Evolutionary conservation across 2,329 filamentous ascomycete species (phyloP).

Genomic region (Escovopsis sp.): DNA sequence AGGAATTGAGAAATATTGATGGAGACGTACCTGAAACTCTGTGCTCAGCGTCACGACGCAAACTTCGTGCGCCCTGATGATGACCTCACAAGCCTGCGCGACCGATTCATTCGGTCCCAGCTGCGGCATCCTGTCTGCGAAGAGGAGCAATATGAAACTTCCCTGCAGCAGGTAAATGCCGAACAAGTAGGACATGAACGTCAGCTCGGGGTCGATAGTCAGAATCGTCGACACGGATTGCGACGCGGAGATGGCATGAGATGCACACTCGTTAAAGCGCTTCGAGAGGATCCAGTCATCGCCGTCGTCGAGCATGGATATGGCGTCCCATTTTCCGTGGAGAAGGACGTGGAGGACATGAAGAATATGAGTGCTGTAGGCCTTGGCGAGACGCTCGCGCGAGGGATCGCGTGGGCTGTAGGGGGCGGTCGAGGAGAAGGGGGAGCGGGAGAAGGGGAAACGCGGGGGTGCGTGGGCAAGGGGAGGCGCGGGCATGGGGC

Average conservation of each 20-base stretch:
- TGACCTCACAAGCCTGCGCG: constrained; percentile 33
- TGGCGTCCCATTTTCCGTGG: constrained; percentile 34
- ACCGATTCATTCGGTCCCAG: constrained; percentile 30
- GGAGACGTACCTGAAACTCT: constrained; percentile 29
- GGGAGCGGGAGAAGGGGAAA: constrained; percentile 6
- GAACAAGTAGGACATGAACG: constrained; percentile 38
- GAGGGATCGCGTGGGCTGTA: constrained; percentile 13
- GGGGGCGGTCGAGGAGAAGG: constrained; percentile 2
- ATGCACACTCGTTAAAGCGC: constrained; percentile 29
- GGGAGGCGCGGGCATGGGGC: background rate
- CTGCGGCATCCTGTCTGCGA: constrained; percentile 34
- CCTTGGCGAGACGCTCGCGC: constrained; percentile 25
- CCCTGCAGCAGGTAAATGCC: constrained; percentile 37
- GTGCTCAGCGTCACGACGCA: constrained; percentile 35
- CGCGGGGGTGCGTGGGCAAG: constrained; percentile 1
- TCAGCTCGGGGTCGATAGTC: constrained; percentile 31
- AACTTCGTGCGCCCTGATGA: constrained; percentile 35
- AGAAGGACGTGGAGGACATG: constrained; percentile 33
- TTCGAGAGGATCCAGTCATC: constrained; percentile 34
- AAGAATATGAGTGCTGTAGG: constrained; percentile 32
- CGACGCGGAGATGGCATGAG: constrained; percentile 31
- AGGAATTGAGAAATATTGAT: background rate
- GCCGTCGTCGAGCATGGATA: constrained; percentile 32
- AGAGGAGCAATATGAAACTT: constrained; percentile 33
- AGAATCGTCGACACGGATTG: constrained; percentile 31